Evolutionary conservation across 2,329 filamentous ascomycete genomes (phyloP), one percentile per base, ranked within the genome.

Genomic region (Cladosporium cucumerinum): DNA sequence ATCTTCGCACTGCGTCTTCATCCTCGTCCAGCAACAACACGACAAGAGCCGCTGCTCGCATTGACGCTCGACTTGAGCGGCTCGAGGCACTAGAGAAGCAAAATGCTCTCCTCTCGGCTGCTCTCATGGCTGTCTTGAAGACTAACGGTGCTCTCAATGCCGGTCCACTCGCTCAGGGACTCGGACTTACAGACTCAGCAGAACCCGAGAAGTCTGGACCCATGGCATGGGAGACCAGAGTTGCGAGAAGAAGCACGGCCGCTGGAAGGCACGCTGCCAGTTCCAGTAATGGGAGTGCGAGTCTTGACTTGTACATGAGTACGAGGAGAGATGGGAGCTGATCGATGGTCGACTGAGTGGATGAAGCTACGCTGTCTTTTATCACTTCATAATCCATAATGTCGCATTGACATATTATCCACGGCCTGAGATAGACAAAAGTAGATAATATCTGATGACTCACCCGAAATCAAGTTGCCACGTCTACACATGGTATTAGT

Each of bases 41-140:
- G 39, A 48, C 36, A 18, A 18, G 49, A n/a, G 61, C 61, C 4
- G 57, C 66, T 32, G 63, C 34, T 55, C 67, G 67, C 8, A 65
- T 77, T 18, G 73, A 75, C 36, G 72, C 75, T 30, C 72, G 77
- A 3, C 64, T 79, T 18, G 76, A 78, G 54, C 72, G 76, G 1
- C 65, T 79, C 39, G 76, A 78, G 52, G 75, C 74, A 16, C 66
- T 79, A 26, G 77, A 79, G 66, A 75, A 77, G 43, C 74, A 78
- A 61, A 80, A 79, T 63, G 70, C 70, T 18, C 61, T 80, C 8
- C 70, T 80, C 10, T 74, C 76, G 28, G 78, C 78, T 10, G 78
- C 78, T 5, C 68, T 80, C 26, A 75, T 77, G 70, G 78, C 77
- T 6, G 76, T 79, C 48, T 63, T 80, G 36, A 72, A 73, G 55